Conservation (phyloP, 495 filamentous ascomycete genomes). For the Penicillium odoratum region DNA sequence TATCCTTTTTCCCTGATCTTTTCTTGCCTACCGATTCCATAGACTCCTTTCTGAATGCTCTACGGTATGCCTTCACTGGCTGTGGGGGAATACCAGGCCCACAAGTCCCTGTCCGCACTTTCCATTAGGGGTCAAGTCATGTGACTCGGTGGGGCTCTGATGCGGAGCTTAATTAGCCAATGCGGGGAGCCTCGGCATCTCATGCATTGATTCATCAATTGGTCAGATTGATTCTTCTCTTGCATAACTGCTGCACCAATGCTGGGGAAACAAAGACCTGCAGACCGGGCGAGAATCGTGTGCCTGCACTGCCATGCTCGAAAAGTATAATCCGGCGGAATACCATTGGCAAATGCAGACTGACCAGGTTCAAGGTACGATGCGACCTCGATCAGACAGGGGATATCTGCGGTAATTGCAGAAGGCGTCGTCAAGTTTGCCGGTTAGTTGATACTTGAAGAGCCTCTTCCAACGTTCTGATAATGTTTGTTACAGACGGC, state of each 20-base stretch:
- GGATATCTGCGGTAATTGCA: conserved; percentile 13
- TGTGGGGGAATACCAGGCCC: too few relatives aligned
- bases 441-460: conserved; percentile 1
- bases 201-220: neutral
- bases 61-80: too few relatives aligned
- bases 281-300: neutral
- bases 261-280: neutral
- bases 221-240: neutral
- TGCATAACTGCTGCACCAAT: neutral
- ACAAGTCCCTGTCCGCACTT: too few relatives aligned
- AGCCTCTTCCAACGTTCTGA: neutral
- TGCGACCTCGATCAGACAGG: conserved; percentile 13
- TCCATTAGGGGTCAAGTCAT: too few relatives aligned
- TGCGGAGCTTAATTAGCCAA: neutral
- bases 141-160: neutral
- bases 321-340: neutral
- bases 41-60: too few relatives aligned
- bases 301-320: neutral
- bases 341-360: neutral
- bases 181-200: neutral
- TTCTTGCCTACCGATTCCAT: too few relatives aligned
- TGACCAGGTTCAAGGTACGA: conserved; percentile 3
- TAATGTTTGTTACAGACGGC: neutral
- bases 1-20: too few relatives aligned
- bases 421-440: conserved; percentile 5